Evolutionary conservation across 371 early-diverging fungal species (phyloP), one percentile per base, ranked within the genome.

Genomic region (Mortierella sp.): DNA sequence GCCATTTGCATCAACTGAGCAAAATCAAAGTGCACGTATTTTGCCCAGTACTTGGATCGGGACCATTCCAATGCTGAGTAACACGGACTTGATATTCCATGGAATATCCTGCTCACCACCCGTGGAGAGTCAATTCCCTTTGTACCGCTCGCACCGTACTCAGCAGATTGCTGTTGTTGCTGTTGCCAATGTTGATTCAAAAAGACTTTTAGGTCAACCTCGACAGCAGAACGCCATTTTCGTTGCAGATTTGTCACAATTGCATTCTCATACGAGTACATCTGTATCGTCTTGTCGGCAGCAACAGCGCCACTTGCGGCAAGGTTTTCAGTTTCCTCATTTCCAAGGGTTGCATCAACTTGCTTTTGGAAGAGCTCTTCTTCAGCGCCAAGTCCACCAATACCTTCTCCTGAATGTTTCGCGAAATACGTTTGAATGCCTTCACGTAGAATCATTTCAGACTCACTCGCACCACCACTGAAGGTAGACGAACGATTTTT

Each of bases 81-180:
- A 40, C 84, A 76, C 8, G 92, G 92, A 24, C 89, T 87, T 0
- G 85, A 77, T 2, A 92, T 84, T 0, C 92, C 92, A 72, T 92
- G 92, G 57, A 92, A 88, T 13, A 92, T 85, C 40, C 90, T 72
- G 15, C 92, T 89, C 53, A 92, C 86, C 0, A 85, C 83, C 11
- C 89, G 84, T 38, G 91, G 66, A 62, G 85, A 69, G n/a, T 84
- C 59, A 67, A 76, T 65, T 15, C 45, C 40, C 22, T 32, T 38
- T 22, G 28, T 11, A 4, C 16, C 15, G 22, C 59, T 28, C 15
- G 55, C 47, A 32, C 21, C 15, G 6, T 52, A 21, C 1, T 48
- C 58, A 19, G 48, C 32, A 7, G 19, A 32, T 16, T 33, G 19
- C 6, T 48, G 62, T 19, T 70, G 64, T 50, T 38, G 63, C 62